Conservation (phyloP, 345 rosid genomes). For the Geranium rotundifolium region DNA sequence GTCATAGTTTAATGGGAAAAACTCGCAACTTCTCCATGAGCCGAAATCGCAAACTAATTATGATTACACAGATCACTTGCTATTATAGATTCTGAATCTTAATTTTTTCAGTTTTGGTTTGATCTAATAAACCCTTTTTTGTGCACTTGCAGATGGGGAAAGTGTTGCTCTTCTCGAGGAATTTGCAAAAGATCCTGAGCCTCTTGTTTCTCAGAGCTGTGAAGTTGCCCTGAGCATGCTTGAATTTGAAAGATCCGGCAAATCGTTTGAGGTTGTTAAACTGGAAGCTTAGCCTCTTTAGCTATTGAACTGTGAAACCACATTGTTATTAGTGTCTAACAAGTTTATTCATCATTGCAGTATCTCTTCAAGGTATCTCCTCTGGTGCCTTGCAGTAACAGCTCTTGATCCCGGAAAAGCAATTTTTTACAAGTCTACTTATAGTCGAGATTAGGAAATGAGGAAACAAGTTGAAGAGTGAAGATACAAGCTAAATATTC, state of each 20-base stretch:
- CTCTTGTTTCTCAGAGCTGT: conserved; percentile 87
- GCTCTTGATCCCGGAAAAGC: neutral
- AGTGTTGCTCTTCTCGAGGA: conserved; percentile 71
- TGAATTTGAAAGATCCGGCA: conserved; percentile 77
- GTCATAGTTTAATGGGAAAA: no score
- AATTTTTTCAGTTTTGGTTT: no score
- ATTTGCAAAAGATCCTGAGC: conserved; percentile 73
- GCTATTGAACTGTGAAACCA: no score
- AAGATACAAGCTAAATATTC: no score
- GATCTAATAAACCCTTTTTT: neutral
- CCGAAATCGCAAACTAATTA: no score
- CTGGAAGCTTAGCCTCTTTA: neutral
- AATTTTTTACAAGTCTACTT: no score
- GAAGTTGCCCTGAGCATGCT: conserved; percentile 92
- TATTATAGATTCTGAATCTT: no score
- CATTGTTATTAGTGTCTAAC: no score
- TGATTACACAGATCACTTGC: no score
- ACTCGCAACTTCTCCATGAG: no score
- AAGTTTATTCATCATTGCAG: conserved; percentile 23
- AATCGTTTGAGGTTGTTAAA: conserved; percentile 65
- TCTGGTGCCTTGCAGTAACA: conserved; percentile 18
- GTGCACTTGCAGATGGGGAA: conserved; percentile 40
- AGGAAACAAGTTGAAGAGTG: no score
- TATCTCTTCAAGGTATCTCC: conserved; percentile 69
- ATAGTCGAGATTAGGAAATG: no score